A percentile compares a stretch with the other conserved stretches of the same genome.
phyloP scores from a whole-genome alignment of 2,329 filamentous ascomycete species.

The Clathrospora elynae region DNA sequence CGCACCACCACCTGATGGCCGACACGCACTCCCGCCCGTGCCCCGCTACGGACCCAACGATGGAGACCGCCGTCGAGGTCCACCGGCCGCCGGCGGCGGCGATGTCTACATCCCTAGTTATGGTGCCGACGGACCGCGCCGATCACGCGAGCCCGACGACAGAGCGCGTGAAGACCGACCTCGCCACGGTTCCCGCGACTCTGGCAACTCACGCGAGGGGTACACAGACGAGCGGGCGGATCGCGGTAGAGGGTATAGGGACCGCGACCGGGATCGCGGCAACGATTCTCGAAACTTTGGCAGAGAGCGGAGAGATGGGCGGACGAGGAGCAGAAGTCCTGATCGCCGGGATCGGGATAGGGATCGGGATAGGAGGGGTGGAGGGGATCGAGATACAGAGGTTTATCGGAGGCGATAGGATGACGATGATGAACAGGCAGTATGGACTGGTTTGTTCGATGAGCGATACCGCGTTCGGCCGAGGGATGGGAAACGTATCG shows the following conservation, averaged over 20 bases:
- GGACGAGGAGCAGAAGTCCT: constrained; percentile 45
- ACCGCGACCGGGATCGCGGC: constrained; percentile 28
- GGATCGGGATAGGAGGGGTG: constrained; percentile 22
- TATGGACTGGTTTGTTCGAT: too few species aligned
- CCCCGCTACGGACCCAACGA: constrained; percentile 41
- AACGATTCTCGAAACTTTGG: constrained; percentile 33
- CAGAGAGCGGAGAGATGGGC: constrained; percentile 36
- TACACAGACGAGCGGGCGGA: constrained; percentile 35
- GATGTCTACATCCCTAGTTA: constrained; percentile 57
- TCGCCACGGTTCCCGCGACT: constrained; percentile 42
- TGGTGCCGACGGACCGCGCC: constrained; percentile 32
- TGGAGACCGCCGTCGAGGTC: constrained; percentile 31
- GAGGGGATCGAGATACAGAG: constrained; percentile 37
- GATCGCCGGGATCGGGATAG: constrained; percentile 37
- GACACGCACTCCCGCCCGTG: constrained; percentile 43
- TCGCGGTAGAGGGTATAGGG: constrained; percentile 29
- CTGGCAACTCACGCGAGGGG: constrained; percentile 44
- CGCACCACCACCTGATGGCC: constrained; percentile 45
- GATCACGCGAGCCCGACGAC: constrained; percentile 45
- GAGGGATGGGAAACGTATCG: too few species aligned
- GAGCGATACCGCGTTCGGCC: too few species aligned
- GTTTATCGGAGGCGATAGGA: constrained; percentile 38
- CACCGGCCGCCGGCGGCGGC: constrained; percentile 23
- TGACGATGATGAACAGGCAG: too few species aligned
- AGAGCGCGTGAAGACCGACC: too few species aligned